Evolutionary conservation across 2,329 filamentous ascomycete genomes (phyloP).

Genomic region (Endocalyx cinctus): DNA sequence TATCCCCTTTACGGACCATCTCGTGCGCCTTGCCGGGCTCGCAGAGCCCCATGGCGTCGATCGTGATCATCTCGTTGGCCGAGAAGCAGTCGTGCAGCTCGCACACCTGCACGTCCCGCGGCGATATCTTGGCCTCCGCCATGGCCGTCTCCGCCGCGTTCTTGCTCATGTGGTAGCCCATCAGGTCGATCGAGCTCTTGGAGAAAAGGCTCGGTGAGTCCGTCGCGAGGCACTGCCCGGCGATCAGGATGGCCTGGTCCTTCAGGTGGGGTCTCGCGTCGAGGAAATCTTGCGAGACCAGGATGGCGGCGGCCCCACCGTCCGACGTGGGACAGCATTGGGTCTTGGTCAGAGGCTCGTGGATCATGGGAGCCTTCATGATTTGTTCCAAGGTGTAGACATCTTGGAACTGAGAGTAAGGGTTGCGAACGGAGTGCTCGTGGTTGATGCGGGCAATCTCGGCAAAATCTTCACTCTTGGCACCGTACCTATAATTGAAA

Average conservation of each 20-base stretch:
- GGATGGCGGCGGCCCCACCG: slow-evolving; percentile 79
- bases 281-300: slow-evolving; percentile 86
- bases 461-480: slow-evolving; percentile 79
- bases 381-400: slow-evolving; percentile 87
- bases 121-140: slow-evolving; percentile 64
- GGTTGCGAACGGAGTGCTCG: slow-evolving; percentile 84
- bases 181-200: slow-evolving; percentile 74
- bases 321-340: slow-evolving; percentile 98
- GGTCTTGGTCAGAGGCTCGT: slow-evolving; percentile 88
- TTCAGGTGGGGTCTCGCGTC: slow-evolving; percentile 78
- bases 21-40: slow-evolving; percentile 84
- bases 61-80: slow-evolving; percentile 85
- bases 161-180: slow-evolving; percentile 83
- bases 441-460: slow-evolving; percentile 94
- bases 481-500: slow-evolving; percentile 69
- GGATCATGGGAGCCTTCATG: slow-evolving; percentile 69
- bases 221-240: slow-evolving; percentile 82
- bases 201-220: slow-evolving; percentile 79
- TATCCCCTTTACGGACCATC: slow-evolving; percentile 79
- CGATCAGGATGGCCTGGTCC: slow-evolving; percentile 79
- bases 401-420: slow-evolving; percentile 95
- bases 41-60: slow-evolving; percentile 79
- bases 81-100: slow-evolving; percentile 98
- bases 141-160: slow-evolving; percentile 66
- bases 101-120: slow-evolving; percentile 72